Base-by-base conservation (phyloP, 441 rosid genomes). In the Erysimum cheiri region DNA sequence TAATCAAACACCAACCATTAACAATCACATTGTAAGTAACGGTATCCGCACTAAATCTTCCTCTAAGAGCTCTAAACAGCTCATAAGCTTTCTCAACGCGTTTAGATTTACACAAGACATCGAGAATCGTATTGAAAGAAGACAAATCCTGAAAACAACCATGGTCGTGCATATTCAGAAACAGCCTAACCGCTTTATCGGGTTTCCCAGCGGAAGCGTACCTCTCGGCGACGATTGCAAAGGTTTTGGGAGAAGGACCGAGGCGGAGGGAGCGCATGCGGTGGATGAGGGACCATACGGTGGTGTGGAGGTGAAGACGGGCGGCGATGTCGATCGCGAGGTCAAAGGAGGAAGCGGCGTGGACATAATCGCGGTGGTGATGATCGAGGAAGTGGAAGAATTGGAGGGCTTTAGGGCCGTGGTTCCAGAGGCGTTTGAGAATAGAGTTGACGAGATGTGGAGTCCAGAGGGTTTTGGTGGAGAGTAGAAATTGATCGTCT, bases 1-100 rank as follows among this genome's bases (percentile, higher is more conserved):
- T 94, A 67, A 87, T 74, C 85, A 91, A 87, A 75, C 98, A 89
- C 96, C 96, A 89, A 11, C 98, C 97, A 77, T 87, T 86, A 1
- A 87, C 90, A 78, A 93, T 84, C 60, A 85, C 84, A 53, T 87
- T 93, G 78, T 91, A 93, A 33, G 82, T 91, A 44, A 91, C 81
- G 36, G 82, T 75, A 74, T 93, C 97, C 67, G 82, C 93, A 77
- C 77, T 62, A 69, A 91, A 93, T 76, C 82, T 85, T 19, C 90
- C 86, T 43, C 81, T 63, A 17, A 91, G 82, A 71, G 61, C 85
- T 75, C 73, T 89, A 63, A 93, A 86, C 76, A 93, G 70, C 66
- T 85, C 73, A 62, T 78, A 79, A 56, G 97, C 97, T 80, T 87
- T 89, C 79, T 93, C 97, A 0, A 89, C 96, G 13, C 82, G 81